Evolutionary conservation across 2,329 filamentous ascomycete species (phyloP), one percentile per base, ranked within the genome.

Genomic region (Alternaria postmessia): DNA sequence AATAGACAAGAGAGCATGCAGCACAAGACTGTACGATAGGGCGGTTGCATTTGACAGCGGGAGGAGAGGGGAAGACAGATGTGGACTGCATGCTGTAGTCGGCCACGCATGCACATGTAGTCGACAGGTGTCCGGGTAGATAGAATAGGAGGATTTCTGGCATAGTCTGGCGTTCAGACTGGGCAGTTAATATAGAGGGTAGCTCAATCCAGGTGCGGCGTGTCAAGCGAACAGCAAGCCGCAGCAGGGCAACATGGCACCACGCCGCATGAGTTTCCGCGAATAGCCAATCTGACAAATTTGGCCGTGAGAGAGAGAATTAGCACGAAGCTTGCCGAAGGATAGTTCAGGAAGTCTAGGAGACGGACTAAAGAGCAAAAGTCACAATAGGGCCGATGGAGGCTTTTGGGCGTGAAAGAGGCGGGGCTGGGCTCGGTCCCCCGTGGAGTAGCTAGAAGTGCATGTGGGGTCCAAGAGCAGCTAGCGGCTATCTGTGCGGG

Each of bases 11-110:
- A 51, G 56, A 44, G 59, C 59, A 59, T 48, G 61, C 62, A 61
- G 63, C 51, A 60, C 43, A 63, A 54, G 63, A 65, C 57, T 69
- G 66, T 72, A 71, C 51, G 67, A 73, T 70, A 71, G 69, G 44
- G 52, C 47, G 41, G 52, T 24, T 43, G 18, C 22, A 38, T 41
- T 32, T 51, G 64, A 39, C 26, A 51, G 43, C 26, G 41, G 44
- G 43, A 18, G 51, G 57, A 42, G 51, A 42, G 51, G 51, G 53
- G 42, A 44, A 49, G 9, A 30, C 28, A 26, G 47, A 42, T 47
- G 20, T 26, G 54, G 39, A 65, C 46, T 49, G 56, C 63, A 61
- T 61, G 44, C 38, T 24, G 38, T 54, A 28, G 41, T 9, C 20
- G 16, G 43, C 16, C 44, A 56, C 44, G 53, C 54, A 56, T 56